Conservation (phyloP, 257 asterid genomes). For the Lavandula angustifolia region DNA sequence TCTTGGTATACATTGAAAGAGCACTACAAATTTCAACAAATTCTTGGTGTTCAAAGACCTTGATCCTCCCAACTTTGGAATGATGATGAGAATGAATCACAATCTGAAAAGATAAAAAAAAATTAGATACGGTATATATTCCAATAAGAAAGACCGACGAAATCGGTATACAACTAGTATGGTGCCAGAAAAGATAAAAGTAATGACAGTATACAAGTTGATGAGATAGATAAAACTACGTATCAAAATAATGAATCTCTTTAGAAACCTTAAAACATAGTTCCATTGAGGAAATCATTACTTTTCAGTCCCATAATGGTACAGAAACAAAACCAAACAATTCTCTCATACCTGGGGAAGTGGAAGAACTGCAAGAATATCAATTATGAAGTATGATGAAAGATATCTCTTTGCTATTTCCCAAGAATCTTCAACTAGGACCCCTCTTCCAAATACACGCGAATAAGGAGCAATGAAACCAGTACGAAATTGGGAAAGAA, state of each 20-base stretch:
- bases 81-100: constrained; percentile 66
- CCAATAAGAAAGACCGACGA: constrained; percentile 10
- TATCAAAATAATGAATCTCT: background rate
- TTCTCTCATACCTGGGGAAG: constrained; percentile 78
- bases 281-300: background rate
- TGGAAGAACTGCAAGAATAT: constrained; percentile 95
- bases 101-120: constrained; percentile 51
- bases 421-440: constrained; percentile 90
- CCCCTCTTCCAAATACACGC: constrained; percentile 99
- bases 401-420: constrained; percentile 92
- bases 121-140: constrained; percentile 35
- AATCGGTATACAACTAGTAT: constrained; percentile 6
- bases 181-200: constrained; percentile 1
- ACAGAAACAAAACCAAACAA: constrained; percentile 11
- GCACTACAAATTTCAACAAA: constrained; percentile 73
- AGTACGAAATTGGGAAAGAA: constrained; percentile 88
- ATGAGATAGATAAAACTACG: background rate
- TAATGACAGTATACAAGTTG: background rate
- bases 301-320: constrained; percentile 5
- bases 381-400: constrained; percentile 78
- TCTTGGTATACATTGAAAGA: constrained; percentile 91
- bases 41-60: constrained; percentile 85
- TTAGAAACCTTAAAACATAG: background rate
- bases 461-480: constrained; percentile 97
- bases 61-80: constrained; percentile 74